Evolutionary conservation across 495 filamentous ascomycete species (phyloP), one percentile per base, ranked within the genome.

Genomic region (Neurospora cerealis): DNA sequence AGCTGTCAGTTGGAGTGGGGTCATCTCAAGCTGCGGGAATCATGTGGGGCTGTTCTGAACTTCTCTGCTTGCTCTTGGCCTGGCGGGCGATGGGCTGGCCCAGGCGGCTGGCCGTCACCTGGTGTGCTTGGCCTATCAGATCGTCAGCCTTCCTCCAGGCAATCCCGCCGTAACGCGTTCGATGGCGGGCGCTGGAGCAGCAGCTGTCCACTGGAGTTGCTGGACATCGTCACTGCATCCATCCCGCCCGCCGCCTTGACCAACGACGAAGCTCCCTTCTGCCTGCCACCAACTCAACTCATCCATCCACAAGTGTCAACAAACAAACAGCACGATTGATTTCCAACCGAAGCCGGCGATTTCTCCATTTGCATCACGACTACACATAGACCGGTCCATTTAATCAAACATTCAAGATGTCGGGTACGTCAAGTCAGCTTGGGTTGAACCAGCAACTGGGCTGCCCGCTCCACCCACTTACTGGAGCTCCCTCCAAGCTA

Each of bases 161-260:
- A 83, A 81, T 79, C 81, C 54, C 77, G 75, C 74, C 74, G 80
- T 77, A 82, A 83, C 81, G 81, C 81, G 81, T 83, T 66, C 79
- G 73, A 75, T 75, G 72, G 21, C 37, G 76, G 72, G 72, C 71
- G 69, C 70, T 77, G 77, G 73, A 80, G 77, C 78, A 80, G 19
- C 71, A 70, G 54, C 48, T 32, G 69, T 74, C 75, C 74, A 75
- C 54, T 66, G 54, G 24, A 62, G 24, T 32, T 66, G 54, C 54
- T 66, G 28, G 54, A 66, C 54, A 66, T 66, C 54, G 54, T 66
- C 54, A 66, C 28, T 66, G 15, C 28, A 34, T 32, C 48, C 48
- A 62, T 62, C 13, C 54, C 54, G 54, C 54, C 54, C 48, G 48
- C 48, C 48, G 48, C 48, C 48, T 60, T 62, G 54, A 36, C 78